A percentile compares a stretch with the other conserved stretches of the same genome.
phyloP scores from a whole-genome alignment of 164 flowering plant genomes.

The Vitis rotundifolia region DNA sequence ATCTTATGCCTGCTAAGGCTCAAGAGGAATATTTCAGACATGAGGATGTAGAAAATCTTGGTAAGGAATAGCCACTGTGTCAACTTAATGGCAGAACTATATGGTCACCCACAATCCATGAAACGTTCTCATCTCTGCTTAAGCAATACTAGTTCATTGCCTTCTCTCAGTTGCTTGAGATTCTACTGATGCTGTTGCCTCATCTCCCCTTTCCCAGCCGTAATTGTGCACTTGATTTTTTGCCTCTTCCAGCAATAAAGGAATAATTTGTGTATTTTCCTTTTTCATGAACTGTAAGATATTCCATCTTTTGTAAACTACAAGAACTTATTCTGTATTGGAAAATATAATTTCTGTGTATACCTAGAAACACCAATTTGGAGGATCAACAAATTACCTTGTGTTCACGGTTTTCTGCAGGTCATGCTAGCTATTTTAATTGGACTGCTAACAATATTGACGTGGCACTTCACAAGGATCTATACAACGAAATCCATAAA shows the following conservation, averaged over 20 bases:
- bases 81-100: neutral
- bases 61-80: neutral
- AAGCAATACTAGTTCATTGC: neutral
- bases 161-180: neutral
- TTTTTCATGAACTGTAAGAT: no score
- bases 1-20: no score
- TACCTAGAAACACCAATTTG: neutral
- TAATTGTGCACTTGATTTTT: no score
- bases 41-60: no score
- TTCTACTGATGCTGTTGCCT: neutral
- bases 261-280: no score
- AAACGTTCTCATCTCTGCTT: no score
- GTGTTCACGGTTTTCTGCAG: slow-evolving; percentile 46
- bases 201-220: no score
- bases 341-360: neutral
- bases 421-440: slow-evolving; percentile 94
- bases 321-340: no score
- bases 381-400: neutral
- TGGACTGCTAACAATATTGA: slow-evolving; percentile 82
- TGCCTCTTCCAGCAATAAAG: no score
- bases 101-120: no score
- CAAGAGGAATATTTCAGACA: no score
- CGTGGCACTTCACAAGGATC: slow-evolving; percentile 92
- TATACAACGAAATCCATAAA: slow-evolving; percentile 78
- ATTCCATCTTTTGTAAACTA: no score